Conservation (phyloP, 2,329 filamentous ascomycete genomes). For the Fusarium ambrosium region DNA sequence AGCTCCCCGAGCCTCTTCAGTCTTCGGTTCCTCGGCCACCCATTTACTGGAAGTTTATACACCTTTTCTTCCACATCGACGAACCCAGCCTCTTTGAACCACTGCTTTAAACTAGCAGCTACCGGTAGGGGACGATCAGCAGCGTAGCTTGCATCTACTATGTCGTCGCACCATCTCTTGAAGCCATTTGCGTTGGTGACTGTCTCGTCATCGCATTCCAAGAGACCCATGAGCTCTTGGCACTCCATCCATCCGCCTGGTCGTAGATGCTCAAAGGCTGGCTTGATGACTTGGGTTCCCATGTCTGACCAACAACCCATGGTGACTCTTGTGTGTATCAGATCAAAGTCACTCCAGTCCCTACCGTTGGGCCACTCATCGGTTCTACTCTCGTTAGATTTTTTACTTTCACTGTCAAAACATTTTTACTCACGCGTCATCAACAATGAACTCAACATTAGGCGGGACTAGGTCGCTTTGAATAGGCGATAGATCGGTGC, state of each 20-base stretch:
- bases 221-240: not conserved
- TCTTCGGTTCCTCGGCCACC: constrained; percentile 2
- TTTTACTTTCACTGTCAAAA: not conserved
- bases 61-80: constrained; percentile 6
- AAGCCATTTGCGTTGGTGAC: not conserved
- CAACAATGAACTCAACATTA: constrained; percentile 1
- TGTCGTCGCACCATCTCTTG: constrained; percentile 1
- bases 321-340: constrained; percentile 3
- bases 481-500: constrained; percentile 7
- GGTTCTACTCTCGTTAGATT: not conserved
- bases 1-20: constrained; percentile 3
- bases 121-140: not conserved
- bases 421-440: not conserved
- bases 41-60: constrained; percentile 4
- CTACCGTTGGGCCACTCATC: constrained; percentile 1
- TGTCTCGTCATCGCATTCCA: not conserved
- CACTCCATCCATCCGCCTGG: constrained; percentile 9
- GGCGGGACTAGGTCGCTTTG: not conserved
- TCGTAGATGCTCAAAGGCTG: constrained; percentile 4
- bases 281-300: not conserved
- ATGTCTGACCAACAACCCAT: constrained; percentile 5
- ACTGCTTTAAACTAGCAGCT: constrained; percentile 4
- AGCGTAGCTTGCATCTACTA: not conserved
- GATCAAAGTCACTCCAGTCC: not conserved
- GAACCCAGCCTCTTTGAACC: constrained; percentile 1